A percentile compares a stretch with the other conserved stretches of the same genome.
These are phyloP conservation scores for Sporothrix curviconia DNA, from an alignment of 2,329 filamentous ascomycete species.

Conservation along the genomic window DNA sequence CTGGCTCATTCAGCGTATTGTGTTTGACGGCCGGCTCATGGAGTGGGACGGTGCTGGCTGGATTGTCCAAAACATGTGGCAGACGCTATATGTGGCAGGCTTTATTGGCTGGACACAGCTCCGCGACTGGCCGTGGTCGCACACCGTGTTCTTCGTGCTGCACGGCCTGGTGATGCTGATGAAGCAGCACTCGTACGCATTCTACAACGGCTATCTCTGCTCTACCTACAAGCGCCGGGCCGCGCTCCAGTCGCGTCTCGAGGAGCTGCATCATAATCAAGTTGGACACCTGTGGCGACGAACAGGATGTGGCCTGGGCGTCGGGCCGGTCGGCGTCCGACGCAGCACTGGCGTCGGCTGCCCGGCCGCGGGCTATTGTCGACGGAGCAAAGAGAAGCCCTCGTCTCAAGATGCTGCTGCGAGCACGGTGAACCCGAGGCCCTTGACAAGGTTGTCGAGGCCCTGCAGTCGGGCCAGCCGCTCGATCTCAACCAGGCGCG, in stretches of 20 bases:
- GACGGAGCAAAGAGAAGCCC: no score
- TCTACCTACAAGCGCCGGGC: slow-evolving; percentile 47
- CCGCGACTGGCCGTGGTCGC: slow-evolving; percentile 76
- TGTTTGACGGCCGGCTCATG: slow-evolving; percentile 48
- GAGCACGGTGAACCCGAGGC: slow-evolving; percentile 1
- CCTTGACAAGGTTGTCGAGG: slow-evolving; percentile 53
- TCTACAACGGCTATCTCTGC: slow-evolving; percentile 70
- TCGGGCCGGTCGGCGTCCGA: slow-evolving; percentile 30
- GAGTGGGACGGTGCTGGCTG: slow-evolving; percentile 64
- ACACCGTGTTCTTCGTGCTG: slow-evolving; percentile 70
- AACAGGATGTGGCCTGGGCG: not conserved
- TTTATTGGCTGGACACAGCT: slow-evolving; percentile 61
- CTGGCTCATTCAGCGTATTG: slow-evolving; percentile 56
- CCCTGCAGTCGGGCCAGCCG: slow-evolving; percentile 54
- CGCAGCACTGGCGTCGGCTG: slow-evolving; percentile 29
- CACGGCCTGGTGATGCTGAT: slow-evolving; percentile 71
- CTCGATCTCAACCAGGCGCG: slow-evolving; percentile 57
- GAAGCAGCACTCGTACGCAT: slow-evolving; percentile 77
- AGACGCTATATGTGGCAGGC: slow-evolving; percentile 54
- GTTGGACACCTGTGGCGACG: not conserved
- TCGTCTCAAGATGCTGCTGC: not conserved
- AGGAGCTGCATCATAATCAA: slow-evolving; percentile 16
- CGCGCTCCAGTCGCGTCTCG: slow-evolving; percentile 40
- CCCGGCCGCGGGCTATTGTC: not conserved
- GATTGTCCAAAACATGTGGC: slow-evolving; percentile 71